Percentiles rank a stretch among this genome's conserved stretches.
Evolutionary conservation across 805 yeast genomes (phyloP).

Genomic region (Ogataea kodamae): DNA sequence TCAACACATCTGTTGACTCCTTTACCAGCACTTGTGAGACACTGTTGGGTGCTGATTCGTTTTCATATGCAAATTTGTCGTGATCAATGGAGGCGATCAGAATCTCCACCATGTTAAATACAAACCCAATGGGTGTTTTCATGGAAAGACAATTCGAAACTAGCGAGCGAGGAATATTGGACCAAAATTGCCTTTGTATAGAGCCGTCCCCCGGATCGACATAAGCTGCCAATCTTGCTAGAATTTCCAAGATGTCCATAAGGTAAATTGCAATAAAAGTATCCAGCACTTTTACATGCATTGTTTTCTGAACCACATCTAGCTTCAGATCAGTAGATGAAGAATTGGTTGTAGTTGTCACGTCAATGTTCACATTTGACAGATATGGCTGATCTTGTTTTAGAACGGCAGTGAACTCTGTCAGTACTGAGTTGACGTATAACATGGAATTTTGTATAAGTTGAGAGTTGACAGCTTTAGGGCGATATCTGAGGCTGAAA

Average conservation of each 20-base stretch:
- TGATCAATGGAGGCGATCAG: constrained; percentile 40
- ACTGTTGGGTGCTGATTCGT: constrained; percentile 11
- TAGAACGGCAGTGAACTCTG: constrained; percentile 24
- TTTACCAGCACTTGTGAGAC: constrained; percentile 7
- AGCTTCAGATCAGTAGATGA: constrained; percentile 20
- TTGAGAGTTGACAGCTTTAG: constrained; percentile 50
- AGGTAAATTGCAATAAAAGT: constrained; percentile 47
- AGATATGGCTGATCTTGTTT: constrained; percentile 30
- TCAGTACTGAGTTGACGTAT: constrained; percentile 26
- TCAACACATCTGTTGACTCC: constrained; percentile 21
- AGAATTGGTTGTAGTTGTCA: constrained; percentile 12
- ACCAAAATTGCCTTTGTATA: constrained; percentile 34
- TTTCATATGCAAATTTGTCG: constrained; percentile 30
- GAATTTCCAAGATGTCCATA: constrained; percentile 54
- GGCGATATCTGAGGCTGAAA: constrained; percentile 53
- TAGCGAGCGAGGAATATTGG: constrained; percentile 32
- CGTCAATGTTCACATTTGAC: constrained; percentile 13
- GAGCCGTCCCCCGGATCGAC: constrained; percentile 23
- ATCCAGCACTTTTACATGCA: constrained; percentile 47
- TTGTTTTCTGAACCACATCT: constrained; percentile 31
- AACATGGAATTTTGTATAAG: constrained; percentile 34
- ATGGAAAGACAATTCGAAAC: constrained; percentile 43
- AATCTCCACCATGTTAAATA: constrained; percentile 52
- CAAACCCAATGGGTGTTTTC: constrained; percentile 50
- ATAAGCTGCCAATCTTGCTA: constrained; percentile 31